Evolutionary conservation across 768 basidiomycete genomes (phyloP), one percentile per base, ranked within the genome.

Genomic region (Naematelia aurantialba): DNA sequence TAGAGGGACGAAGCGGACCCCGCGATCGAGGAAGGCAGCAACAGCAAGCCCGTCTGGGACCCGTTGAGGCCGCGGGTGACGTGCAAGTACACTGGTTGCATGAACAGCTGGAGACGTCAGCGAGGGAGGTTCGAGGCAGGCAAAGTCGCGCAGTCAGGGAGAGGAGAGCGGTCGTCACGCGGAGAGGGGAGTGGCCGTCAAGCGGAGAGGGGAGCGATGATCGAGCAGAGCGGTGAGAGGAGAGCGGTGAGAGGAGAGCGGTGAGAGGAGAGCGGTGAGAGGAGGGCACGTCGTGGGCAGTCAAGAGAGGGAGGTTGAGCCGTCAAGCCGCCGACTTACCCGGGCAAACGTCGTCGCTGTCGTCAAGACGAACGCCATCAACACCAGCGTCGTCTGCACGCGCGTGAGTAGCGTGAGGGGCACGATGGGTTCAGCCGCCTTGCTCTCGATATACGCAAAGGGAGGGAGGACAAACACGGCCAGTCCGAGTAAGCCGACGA

Each of bases 31-130:
- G 53, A 59, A 1, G 68, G 70, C 2, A 72, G 56, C 0, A 72
- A 51, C 22, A 69, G n/a, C 4, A 65, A 26, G 8, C 73, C 73
- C 4, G 70, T 68, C 5, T 67, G 22, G 17, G 58, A 57, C 0
- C 67, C 67, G 42, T 70, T 69, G n/a, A 63, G 61, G 12, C 65
- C 70, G 27, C 73, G 29, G 4, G 67, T 59, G 11, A 72, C 60
- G 44, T 74, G 70, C 1, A 74, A 60, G 52, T 74, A 74, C 14
- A 72, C 61, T 5, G 73, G 73, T 22, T 72, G 65, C 65, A 70
- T 67, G 59, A 65, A 74, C 0, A 71, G 52, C 68, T 67, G 26
- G 11, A 45, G 13, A 49, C 34, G 34, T 39, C 34, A 39, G 17
- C 17, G 34, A 39, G 8, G 8, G 34, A 39, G n/a, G n/a, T n/a